phyloP scores from a whole-genome alignment of 371 early-diverging fungal species.

The Actinomucor elegans region DNA sequence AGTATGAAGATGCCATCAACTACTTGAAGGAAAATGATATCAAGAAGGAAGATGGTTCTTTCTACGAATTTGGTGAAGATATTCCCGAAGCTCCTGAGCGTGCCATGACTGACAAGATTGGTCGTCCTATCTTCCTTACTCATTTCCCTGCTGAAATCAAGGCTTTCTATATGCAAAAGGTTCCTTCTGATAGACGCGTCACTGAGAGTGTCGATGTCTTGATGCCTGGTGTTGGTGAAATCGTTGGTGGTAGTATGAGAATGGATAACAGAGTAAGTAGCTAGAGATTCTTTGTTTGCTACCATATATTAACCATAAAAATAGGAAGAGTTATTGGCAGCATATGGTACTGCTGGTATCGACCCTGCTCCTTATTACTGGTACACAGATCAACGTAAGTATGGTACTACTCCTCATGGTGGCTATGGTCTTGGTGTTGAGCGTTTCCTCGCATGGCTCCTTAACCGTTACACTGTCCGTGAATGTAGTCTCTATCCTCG shows the following conservation, averaged over 20 bases:
- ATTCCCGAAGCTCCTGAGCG: constrained; percentile 99
- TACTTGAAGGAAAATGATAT: constrained; percentile 93
- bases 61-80: constrained; percentile 98
- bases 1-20: constrained; percentile 96
- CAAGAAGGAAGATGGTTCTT: constrained; percentile 88
- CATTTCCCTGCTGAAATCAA: constrained; percentile 99
- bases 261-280: constrained; percentile 77
- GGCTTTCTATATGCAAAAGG: constrained; percentile 99
- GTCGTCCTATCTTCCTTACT: constrained; percentile 95
- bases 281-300: too few species aligned
- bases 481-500: constrained; percentile 97
- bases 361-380: constrained; percentile 98
- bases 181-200: constrained; percentile 76
- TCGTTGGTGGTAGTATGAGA: constrained; percentile 99
- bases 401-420: constrained; percentile 98
- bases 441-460: constrained; percentile 97
- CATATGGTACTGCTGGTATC: constrained; percentile 95
- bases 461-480: constrained; percentile 92
- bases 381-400: constrained; percentile 99
- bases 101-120: constrained; percentile 96
- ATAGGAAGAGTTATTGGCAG: constrained; percentile 87
- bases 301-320: too few species aligned
- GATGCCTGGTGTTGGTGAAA: constrained; percentile 99
- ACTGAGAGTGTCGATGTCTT: constrained; percentile 99
- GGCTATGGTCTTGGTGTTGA: constrained; percentile 99